Base-by-base conservation (phyloP, 1,284 basidiomycete species). In the Xerocomus amazonicus region DNA sequence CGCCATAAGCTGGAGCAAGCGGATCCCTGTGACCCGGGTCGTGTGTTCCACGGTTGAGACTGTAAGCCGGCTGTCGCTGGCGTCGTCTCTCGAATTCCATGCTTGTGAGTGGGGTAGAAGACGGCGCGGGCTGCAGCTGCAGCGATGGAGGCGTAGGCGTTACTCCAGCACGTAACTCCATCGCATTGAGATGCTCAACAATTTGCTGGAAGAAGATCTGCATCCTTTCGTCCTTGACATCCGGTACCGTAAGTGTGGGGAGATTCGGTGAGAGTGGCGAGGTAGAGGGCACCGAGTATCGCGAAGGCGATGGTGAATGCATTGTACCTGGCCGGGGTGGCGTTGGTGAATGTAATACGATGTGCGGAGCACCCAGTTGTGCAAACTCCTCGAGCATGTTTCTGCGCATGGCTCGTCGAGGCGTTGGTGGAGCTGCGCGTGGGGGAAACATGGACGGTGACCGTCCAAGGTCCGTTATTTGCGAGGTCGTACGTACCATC, bases 181-280 rank as follows among this genome's bases (percentile, higher is more conserved):
- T 82, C 41, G 79, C 79, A 52, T 83, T 84, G 41, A 93, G 78
- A 59, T 90, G 87, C 37, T 90, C 83, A 7, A 85, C 85, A 44
- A 94, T 84, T 67, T 92, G 87, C 49, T 84, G 75, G 68, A 92
- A 88, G 69, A 92, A 92, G 36, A 78, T 69, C 53, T 90, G 86
- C 64, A 92, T 82, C 38, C 80, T 80, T 41, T 80, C 81, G 58
- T 90, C 86, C 47, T 63, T 53, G 43, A 58, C 54, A 23, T 66
- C 55, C 7, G 66, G 67, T 34, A 72, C 61, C 23, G 65, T 66
- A 27, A 78, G 59, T 9, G 70, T 65, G 1, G 73, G 66, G 23
- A 77, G 67, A 43, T 68, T 67, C 4, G 61, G 63, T 34, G 72
- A 70, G 14, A 65, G 54, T 4, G 59, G 61, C 4, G 59, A 60